Conservation (phyloP, 495 filamentous ascomycete genomes). For the Penicillium pulvis region DNA sequence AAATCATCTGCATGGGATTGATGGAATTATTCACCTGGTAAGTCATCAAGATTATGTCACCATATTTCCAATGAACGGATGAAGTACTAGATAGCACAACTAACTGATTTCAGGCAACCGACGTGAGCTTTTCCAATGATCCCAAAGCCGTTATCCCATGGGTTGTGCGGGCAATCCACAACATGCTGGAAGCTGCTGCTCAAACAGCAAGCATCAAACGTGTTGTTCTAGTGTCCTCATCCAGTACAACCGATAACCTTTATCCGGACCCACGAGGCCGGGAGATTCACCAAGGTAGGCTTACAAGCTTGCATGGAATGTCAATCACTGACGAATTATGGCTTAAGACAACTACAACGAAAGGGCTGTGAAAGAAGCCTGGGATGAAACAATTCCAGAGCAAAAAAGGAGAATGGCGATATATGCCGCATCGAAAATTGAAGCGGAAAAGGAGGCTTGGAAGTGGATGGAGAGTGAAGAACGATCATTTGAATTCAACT, state of each 20-base stretch:
- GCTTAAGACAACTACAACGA: constrained; percentile 49
- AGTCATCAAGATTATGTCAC: too few relatives aligned
- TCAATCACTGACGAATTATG: too few relatives aligned
- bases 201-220: constrained; percentile 46
- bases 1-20: neutral
- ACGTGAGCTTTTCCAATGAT: constrained; percentile 20
- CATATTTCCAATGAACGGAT: too few relatives aligned
- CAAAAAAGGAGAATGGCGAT: constrained; percentile 36
- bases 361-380: constrained; percentile 41
- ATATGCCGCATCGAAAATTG: constrained; percentile 58
- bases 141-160: constrained; percentile 45
- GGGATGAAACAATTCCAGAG: constrained; percentile 20
- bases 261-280: constrained; percentile 21
- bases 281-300: constrained; percentile 6
- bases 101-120: neutral
- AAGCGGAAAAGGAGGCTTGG: constrained; percentile 55
- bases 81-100: too few relatives aligned
- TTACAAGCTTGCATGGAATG: neutral
- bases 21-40: constrained; percentile 4
- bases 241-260: constrained; percentile 37
- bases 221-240: constrained; percentile 58
- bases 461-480: constrained; percentile 52
- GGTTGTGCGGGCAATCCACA: constrained; percentile 38
- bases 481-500: constrained; percentile 50
- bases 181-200: constrained; percentile 47